phyloP scores from a whole-genome alignment of 23 red algal species.

The Cyanidioschyzon merolae region DNA sequence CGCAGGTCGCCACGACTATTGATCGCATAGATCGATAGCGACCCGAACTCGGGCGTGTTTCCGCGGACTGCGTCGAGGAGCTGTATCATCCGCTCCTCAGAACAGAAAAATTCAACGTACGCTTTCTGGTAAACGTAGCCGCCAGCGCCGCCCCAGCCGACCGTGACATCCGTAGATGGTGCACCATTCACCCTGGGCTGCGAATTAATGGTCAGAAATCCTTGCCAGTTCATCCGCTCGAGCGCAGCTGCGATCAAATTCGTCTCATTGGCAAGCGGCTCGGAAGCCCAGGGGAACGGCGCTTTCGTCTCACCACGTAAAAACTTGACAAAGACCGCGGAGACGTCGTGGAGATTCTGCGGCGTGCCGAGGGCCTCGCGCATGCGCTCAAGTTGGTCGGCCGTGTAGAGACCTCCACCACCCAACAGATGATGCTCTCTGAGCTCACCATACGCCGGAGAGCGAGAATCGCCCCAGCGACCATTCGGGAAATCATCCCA shows the following conservation, averaged over 20 bases:
- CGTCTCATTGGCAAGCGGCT: constrained; percentile 61
- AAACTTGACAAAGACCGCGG: constrained; percentile 43
- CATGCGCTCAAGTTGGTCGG: constrained; percentile 26
- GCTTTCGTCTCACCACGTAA: not conserved
- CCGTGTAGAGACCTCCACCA: constrained; percentile 63
- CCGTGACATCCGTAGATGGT: constrained; percentile 68
- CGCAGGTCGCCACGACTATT: constrained; percentile 34
- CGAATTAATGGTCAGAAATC: constrained; percentile 90
- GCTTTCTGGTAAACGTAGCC: constrained; percentile 99
- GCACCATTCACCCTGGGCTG: constrained; percentile 94
- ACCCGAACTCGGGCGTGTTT: constrained; percentile 25
- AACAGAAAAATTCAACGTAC: constrained; percentile 96
- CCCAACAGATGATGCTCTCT: constrained; percentile 69
- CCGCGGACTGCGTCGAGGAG: constrained; percentile 49
- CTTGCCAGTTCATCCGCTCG: constrained; percentile 69
- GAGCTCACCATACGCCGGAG: constrained; percentile 77
- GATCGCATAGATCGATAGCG: constrained; percentile 66
- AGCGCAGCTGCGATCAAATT: constrained; percentile 48
- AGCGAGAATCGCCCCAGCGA: constrained; percentile 76
- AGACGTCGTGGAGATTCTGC: constrained; percentile 46
- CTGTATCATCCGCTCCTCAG: constrained; percentile 38
- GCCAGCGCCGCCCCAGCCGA: constrained; percentile 82
- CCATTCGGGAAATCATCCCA: constrained; percentile 98
- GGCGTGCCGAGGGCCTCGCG: constrained; percentile 44
- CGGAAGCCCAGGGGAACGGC: constrained; percentile 59